Conservation (phyloP, 2,329 filamentous ascomycete species). For the Xylariaceae sp. region DNA sequence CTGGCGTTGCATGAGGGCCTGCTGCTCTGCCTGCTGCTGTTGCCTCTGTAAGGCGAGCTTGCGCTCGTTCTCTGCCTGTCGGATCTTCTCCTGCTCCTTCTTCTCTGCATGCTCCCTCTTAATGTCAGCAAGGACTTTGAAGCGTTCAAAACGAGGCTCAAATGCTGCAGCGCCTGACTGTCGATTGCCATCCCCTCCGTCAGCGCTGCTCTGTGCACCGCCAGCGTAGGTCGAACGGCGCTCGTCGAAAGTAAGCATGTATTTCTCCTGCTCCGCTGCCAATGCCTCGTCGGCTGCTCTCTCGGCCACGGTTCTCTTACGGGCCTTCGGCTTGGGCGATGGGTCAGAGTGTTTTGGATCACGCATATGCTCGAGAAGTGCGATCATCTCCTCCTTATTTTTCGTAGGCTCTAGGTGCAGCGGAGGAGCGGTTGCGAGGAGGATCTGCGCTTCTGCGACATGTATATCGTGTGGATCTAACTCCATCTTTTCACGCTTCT, state of each 20-base stretch:
- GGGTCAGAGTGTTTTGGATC: conserved; percentile 77
- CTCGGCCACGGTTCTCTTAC: conserved; percentile 93
- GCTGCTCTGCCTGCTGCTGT: conserved; percentile 50
- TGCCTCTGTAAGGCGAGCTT: conserved; percentile 51
- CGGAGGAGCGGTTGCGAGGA: conserved; percentile 72
- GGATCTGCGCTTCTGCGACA: conserved; percentile 74
- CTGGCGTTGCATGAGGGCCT: conserved; percentile 44
- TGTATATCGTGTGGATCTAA: conserved; percentile 74
- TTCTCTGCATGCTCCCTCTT: conserved; percentile 76
- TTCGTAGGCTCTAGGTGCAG: conserved; percentile 78
- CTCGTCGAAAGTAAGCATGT: conserved; percentile 92
- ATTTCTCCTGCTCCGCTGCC: conserved; percentile 85
- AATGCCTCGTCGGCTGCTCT: conserved; percentile 93
- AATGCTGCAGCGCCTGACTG: conserved; percentile 73
- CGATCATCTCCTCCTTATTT: conserved; percentile 68
- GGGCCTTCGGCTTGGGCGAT: conserved; percentile 81
- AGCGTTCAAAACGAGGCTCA: conserved; percentile 84
- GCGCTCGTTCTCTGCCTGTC: conserved; percentile 62
- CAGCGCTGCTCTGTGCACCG: conserved; percentile 58
- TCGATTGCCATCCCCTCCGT: conserved; percentile 71
- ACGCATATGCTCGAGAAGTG: conserved; percentile 69
- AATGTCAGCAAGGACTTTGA: conserved; percentile 88
- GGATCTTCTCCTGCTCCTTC: conserved; percentile 73
- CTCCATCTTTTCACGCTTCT: conserved; percentile 73
- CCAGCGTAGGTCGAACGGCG: conserved; percentile 66